Evolutionary conservation across 805 yeast species (phyloP).

Genomic region (Candida gorgasii): DNA sequence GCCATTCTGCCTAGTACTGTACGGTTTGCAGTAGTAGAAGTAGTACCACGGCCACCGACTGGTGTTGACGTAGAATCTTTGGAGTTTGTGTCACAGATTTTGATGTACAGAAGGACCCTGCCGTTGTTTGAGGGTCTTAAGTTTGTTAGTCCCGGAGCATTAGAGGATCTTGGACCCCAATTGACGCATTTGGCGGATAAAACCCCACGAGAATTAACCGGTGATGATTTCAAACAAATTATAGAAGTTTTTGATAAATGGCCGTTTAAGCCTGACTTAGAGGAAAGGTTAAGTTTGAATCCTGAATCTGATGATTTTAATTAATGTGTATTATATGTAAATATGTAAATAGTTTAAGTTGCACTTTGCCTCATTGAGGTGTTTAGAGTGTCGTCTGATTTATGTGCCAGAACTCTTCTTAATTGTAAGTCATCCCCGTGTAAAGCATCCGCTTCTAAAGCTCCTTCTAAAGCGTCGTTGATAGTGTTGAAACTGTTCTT

Average conservation of each 20-base stretch:
- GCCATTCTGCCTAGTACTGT: slow-evolving; percentile 30
- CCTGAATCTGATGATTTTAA: slow-evolving; percentile 11
- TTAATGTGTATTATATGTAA: too few relatives aligned
- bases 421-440: slow-evolving; percentile 6
- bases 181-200: slow-evolving; percentile 38
- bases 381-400: not conserved
- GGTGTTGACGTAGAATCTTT: slow-evolving; percentile 49
- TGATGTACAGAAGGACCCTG: slow-evolving; percentile 47
- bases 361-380: not conserved
- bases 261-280: slow-evolving; percentile 77
- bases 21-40: slow-evolving; percentile 57
- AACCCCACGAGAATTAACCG: slow-evolving; percentile 48
- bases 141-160: slow-evolving; percentile 82
- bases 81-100: slow-evolving; percentile 65
- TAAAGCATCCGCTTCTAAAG: not conserved
- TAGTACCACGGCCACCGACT: slow-evolving; percentile 42
- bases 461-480: too few relatives aligned
- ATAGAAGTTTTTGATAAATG: slow-evolving; percentile 59
- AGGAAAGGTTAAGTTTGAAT: slow-evolving; percentile 20
- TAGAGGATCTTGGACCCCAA: slow-evolving; percentile 44
- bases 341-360: not conserved
- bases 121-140: slow-evolving; percentile 46
- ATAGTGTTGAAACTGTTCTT: slow-evolving; percentile 7
- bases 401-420: slow-evolving; percentile 5
- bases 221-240: slow-evolving; percentile 55